These are phyloP conservation scores for Fraxinus baroniana DNA, from an alignment of 305 asterid genomes.

Conservation along the genomic window DNA sequence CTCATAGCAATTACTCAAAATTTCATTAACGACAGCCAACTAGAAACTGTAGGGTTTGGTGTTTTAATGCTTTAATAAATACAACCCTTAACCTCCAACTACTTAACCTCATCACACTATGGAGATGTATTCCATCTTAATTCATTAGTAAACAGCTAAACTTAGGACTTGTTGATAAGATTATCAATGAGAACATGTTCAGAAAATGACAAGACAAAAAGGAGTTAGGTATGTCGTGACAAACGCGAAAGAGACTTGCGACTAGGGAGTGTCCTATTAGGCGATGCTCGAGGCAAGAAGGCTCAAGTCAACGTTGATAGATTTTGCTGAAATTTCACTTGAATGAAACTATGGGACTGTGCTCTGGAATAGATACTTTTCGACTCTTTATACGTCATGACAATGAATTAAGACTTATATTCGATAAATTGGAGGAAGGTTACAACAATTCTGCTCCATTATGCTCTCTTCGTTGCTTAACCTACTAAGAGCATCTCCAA, in stretches of 20 bases:
- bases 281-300: neutral
- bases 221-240: neutral
- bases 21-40: neutral
- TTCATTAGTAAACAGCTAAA: neutral
- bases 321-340: neutral
- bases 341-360: neutral
- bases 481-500: neutral
- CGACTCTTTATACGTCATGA: neutral
- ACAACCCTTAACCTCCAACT: neutral
- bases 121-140: neutral
- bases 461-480: neutral
- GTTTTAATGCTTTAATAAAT: constrained; percentile 2
- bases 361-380: neutral
- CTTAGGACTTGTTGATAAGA: neutral
- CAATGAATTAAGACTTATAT: neutral
- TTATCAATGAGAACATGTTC: neutral
- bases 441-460: neutral
- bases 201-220: neutral
- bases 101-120: neutral
- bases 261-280: neutral
- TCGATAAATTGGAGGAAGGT: neutral
- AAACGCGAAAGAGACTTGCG: neutral
- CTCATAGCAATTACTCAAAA: neutral
- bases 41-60: neutral
- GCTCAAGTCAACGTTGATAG: neutral